Conservation (phyloP, 306 rosid species). For the Prunus mira region DNA sequence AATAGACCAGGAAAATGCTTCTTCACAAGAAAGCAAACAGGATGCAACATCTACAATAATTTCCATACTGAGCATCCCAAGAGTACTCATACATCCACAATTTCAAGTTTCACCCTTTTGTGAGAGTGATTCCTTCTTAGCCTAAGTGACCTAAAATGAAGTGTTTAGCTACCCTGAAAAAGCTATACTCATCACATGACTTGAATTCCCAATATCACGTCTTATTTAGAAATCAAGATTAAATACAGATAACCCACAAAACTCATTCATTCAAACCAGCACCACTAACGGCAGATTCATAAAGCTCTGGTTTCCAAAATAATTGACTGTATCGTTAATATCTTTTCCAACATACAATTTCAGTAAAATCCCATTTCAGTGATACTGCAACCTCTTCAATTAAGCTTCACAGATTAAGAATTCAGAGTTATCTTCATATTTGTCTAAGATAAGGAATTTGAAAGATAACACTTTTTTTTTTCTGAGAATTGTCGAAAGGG, state of each 20-base stretch:
- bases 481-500: neutral
- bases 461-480: neutral
- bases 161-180: neutral
- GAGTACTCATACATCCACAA: neutral
- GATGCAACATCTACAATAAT: neutral
- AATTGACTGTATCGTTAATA: neutral
- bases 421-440: neutral
- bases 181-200: neutral
- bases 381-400: neutral
- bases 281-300: neutral
- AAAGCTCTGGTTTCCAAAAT: neutral
- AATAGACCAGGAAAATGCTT: neutral
- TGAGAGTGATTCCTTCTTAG: neutral
- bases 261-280: neutral
- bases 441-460: neutral
- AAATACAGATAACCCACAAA: neutral
- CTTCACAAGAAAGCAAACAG: neutral
- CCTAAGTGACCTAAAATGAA: neutral
- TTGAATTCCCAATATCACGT: neutral
- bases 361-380: neutral
- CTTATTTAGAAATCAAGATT: neutral
- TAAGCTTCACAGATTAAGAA: no score
- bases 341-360: neutral
- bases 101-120: neutral
- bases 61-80: neutral